phyloP scores from a whole-genome alignment of 2,329 filamentous ascomycete species.

The Aspergillus alliaceus region DNA sequence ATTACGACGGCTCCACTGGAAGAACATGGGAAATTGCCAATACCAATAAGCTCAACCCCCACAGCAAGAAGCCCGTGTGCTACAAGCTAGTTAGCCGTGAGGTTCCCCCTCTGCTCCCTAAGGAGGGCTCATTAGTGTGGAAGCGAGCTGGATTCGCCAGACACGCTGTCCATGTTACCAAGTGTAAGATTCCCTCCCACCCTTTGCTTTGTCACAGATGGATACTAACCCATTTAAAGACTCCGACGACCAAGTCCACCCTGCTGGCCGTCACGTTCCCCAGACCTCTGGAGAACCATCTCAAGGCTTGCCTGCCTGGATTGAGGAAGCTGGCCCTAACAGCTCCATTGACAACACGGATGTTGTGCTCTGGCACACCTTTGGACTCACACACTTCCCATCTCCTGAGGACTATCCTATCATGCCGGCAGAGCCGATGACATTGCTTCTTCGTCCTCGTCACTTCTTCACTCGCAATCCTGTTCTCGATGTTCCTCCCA shows the following conservation, averaged over 20 bases:
- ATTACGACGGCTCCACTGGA: conserved; percentile 77
- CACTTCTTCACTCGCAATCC: conserved; percentile 84
- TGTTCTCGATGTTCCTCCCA: conserved; percentile 76
- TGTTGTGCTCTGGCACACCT: conserved; percentile 90
- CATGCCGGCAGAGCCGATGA: conserved; percentile 88
- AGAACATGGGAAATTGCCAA: conserved; percentile 92
- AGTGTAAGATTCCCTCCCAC: conserved; percentile 60
- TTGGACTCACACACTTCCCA: conserved; percentile 87
- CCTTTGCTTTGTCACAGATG: neutral
- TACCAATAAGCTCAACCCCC: conserved; percentile 77
- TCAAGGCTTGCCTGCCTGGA: conserved; percentile 72
- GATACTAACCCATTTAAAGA: conserved; percentile 50
- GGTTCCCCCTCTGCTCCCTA: conserved; percentile 74
- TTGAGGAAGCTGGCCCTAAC: conserved; percentile 62
- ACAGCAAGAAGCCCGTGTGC: conserved; percentile 78
- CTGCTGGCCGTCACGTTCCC: conserved; percentile 82
- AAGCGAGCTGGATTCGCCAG: conserved; percentile 85
- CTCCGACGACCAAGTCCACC: conserved; percentile 76
- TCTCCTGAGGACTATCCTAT: conserved; percentile 87
- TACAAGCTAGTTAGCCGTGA: conserved; percentile 92
- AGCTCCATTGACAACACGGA: conserved; percentile 77
- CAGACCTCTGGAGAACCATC: conserved; percentile 82
- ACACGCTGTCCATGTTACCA: conserved; percentile 85
- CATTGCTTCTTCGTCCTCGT: conserved; percentile 71
- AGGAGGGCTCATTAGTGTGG: conserved; percentile 79